Conservation (phyloP, 345 rosid species). For the Lenwebbia sp. region DNA sequence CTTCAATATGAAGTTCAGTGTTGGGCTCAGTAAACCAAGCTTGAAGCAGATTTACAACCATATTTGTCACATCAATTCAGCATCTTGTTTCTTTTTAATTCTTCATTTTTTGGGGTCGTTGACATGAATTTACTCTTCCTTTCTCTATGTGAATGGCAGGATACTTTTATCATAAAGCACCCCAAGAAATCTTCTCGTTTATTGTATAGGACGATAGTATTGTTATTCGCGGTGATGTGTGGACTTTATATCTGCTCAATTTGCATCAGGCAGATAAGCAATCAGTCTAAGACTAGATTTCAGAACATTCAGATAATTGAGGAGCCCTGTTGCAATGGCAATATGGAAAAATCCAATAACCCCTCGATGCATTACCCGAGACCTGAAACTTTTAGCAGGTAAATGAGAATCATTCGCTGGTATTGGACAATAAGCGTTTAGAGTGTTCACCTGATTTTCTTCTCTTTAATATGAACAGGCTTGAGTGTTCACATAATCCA, state of each 20-base stretch:
- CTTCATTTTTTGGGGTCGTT: background rate
- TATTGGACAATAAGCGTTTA: background rate
- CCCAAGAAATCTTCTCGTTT: conserved; percentile 58
- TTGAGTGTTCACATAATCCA: conserved; percentile 68
- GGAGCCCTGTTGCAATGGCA: conserved; percentile 11
- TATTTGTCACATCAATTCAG: background rate
- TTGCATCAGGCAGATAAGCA: conserved; percentile 60
- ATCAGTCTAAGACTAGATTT: conserved; percentile 11
- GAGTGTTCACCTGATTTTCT: background rate
- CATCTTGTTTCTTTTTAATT: too few relatives aligned
- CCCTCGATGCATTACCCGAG: conserved; percentile 61
- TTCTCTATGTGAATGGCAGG: conserved; percentile 31
- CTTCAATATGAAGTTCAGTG: background rate
- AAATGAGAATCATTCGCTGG: background rate
- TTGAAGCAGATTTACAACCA: background rate
- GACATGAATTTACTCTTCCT: background rate
- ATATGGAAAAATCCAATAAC: conserved; percentile 4
- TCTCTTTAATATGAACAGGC: conserved; percentile 23
- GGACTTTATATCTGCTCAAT: conserved; percentile 55
- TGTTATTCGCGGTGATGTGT: conserved; percentile 59
- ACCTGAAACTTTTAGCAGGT: conserved; percentile 83
- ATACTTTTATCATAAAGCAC: conserved; percentile 45
- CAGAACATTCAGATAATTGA: conserved; percentile 37
- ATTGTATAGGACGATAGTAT: conserved; percentile 59
- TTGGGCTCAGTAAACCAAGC: background rate